These are phyloP conservation scores for Apiospora aurea DNA, from an alignment of 2,329 filamentous ascomycete genomes.

Conservation along the genomic window DNA sequence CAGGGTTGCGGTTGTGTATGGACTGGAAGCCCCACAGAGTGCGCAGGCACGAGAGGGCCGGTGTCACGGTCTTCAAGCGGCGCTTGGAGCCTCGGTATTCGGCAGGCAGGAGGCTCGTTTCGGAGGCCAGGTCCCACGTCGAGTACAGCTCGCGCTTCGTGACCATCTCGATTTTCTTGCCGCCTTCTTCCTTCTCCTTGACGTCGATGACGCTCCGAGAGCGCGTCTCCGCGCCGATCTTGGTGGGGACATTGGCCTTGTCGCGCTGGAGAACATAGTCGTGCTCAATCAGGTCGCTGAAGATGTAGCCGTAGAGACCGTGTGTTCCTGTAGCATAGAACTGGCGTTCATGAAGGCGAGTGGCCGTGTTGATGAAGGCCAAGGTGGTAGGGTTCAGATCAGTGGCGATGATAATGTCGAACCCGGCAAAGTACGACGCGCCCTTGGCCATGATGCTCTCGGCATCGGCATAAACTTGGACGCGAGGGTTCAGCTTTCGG, in stretches of 20 bases:
- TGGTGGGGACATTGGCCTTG: slow-evolving; percentile 75
- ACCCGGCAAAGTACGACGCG: slow-evolving; percentile 77
- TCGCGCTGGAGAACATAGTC: slow-evolving; percentile 89
- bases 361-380: slow-evolving; percentile 83
- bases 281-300: slow-evolving; percentile 90
- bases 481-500: slow-evolving; percentile 87
- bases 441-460: slow-evolving; percentile 71
- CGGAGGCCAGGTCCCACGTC: slow-evolving; percentile 82
- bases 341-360: slow-evolving; percentile 76
- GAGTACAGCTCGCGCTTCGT: slow-evolving; percentile 92
- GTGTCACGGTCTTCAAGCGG: slow-evolving; percentile 78
- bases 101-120: slow-evolving; percentile 74
- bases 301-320: slow-evolving; percentile 94
- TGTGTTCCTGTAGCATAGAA: slow-evolving; percentile 91
- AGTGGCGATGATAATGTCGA: slow-evolving; percentile 88
- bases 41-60: slow-evolving; percentile 83
- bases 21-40: slow-evolving; percentile 89
- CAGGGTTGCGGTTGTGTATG: slow-evolving; percentile 60
- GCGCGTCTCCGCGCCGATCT: slow-evolving; percentile 70
- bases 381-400: slow-evolving; percentile 81
- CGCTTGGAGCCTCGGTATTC: slow-evolving; percentile 75
- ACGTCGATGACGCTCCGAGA: slow-evolving; percentile 80
- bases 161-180: slow-evolving; percentile 81
- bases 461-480: slow-evolving; percentile 75
- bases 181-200: slow-evolving; percentile 72